phyloP scores from a whole-genome alignment of 371 early-diverging fungal genomes.

The Lichtheimia ornata region DNA sequence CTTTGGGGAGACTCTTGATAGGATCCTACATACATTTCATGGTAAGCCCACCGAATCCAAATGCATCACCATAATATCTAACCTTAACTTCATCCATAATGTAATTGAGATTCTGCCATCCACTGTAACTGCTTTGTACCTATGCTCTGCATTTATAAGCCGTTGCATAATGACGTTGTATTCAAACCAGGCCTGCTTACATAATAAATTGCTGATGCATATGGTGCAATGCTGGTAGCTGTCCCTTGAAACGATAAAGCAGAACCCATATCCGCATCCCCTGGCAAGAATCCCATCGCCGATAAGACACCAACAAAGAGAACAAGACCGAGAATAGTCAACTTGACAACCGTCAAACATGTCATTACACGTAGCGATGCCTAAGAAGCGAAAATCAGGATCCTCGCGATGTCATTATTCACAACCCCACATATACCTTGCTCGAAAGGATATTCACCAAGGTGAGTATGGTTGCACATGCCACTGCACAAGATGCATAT shows the following conservation, averaged over 20 bases:
- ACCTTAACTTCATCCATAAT: conserved; percentile 49
- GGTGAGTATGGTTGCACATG: conserved; percentile 30
- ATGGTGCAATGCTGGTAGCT: conserved; percentile 30
- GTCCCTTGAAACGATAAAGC: conserved; percentile 43
- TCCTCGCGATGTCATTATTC: not conserved
- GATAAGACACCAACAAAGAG: conserved; percentile 29
- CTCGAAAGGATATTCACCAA: conserved; percentile 30
- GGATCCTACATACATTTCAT: conserved; percentile 33
- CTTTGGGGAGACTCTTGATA: conserved; percentile 38
- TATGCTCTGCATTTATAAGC: not conserved
- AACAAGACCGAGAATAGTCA: conserved; percentile 28
- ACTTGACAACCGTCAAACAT: conserved; percentile 29
- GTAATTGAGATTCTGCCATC: conserved; percentile 42
- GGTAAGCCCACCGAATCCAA: not conserved
- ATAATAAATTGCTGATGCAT: conserved; percentile 47
- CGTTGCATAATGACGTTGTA: too few relatives aligned
- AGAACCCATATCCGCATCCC: conserved; percentile 23
- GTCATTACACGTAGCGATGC: conserved; percentile 32
- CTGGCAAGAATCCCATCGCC: conserved; percentile 21
- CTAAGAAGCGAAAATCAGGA: not conserved
- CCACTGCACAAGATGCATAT: conserved; percentile 13
- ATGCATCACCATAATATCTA: not conserved
- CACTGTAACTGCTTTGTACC: conserved; percentile 45
- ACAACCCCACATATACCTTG: conserved; percentile 13
- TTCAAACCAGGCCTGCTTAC: conserved; percentile 10